Percentiles rank a stretch among this genome's conserved stretches.
These are phyloP conservation scores for Mesotaenium endlicherianum DNA, from an alignment of 139 green algal species.

Conservation along the genomic window DNA sequence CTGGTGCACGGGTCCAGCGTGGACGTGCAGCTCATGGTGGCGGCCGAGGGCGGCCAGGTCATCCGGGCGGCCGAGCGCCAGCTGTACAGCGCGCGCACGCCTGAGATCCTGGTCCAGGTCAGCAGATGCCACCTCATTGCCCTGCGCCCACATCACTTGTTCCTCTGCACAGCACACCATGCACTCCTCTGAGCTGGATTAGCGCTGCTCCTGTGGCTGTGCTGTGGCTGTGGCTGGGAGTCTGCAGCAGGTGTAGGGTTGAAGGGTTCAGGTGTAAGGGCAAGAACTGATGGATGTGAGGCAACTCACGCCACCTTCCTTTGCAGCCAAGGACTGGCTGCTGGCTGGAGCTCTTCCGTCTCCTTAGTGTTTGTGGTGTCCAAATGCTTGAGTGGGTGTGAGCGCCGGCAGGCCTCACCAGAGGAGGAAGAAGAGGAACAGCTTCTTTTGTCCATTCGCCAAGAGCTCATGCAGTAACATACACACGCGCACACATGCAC, in stretches of 20 bases:
- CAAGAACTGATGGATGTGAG: neutral
- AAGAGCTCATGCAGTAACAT: neutral
- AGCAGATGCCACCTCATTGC: neutral
- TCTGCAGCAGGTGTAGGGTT: neutral
- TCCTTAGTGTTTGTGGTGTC: no score
- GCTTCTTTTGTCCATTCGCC: neutral
- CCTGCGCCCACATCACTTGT: neutral
- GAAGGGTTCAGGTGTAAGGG: neutral
- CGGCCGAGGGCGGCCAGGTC: neutral
- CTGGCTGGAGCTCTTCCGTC: no score
- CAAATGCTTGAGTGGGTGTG: no score
- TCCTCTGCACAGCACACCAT: neutral
- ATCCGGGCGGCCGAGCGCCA: neutral
- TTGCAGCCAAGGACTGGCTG: no score
- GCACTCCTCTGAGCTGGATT: neutral
- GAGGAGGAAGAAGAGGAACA: no score
- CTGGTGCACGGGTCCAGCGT: slow-evolving; percentile 12
- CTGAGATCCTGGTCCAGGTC: neutral
- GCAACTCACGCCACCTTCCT: neutral
- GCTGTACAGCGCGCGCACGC: neutral
- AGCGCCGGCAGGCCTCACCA: no score
- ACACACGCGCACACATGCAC: neutral
- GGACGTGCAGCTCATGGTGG: neutral
- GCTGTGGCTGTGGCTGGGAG: neutral
- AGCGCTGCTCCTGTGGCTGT: neutral